A percentile compares a stretch with the other conserved stretches of the same genome.
Evolutionary conservation across 208 protist species (phyloP).

Genomic region (Acanthamoeba healyi): DNA sequence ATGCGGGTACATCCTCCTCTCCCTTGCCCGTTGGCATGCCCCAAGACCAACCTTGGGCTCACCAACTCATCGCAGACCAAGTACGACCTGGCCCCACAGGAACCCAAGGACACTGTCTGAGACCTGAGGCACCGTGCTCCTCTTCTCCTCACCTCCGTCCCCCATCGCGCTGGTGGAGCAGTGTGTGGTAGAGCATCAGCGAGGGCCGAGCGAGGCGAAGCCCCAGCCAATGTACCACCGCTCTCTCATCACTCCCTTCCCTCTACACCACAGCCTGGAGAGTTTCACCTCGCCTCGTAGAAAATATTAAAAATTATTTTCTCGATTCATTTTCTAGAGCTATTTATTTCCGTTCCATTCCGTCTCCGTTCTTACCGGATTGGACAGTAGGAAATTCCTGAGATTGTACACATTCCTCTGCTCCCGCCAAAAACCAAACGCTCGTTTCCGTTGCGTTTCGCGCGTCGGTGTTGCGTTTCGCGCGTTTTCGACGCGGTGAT

Average conservation of each 20-base stretch:
- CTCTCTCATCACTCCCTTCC: no score
- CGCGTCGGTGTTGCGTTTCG: background rate
- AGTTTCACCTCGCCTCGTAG: no score
- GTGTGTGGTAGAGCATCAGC: no score
- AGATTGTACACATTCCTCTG: background rate
- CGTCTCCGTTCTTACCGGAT: conserved; percentile 29
- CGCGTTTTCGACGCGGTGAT: background rate
- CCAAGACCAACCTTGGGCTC: background rate
- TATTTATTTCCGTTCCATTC: background rate
- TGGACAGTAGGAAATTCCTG: conserved; percentile 29
- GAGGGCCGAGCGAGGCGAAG: no score
- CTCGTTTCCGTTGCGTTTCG: background rate
- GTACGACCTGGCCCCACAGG: background rate
- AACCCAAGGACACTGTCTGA: conserved; percentile 13
- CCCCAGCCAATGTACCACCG: no score
- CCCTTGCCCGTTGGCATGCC: no score
- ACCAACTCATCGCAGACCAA: background rate
- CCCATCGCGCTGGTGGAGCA: no score
- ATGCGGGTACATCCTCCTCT: background rate
- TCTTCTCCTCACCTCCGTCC: no score
- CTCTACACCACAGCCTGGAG: no score
- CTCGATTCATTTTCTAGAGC: no score
- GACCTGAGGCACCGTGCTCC: no score
- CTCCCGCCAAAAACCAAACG: conserved; percentile 11
- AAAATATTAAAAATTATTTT: no score